These are phyloP conservation scores for Leucoagaricus sp. DNA, from an alignment of 1,284 basidiomycete genomes.

Conservation along the genomic window DNA sequence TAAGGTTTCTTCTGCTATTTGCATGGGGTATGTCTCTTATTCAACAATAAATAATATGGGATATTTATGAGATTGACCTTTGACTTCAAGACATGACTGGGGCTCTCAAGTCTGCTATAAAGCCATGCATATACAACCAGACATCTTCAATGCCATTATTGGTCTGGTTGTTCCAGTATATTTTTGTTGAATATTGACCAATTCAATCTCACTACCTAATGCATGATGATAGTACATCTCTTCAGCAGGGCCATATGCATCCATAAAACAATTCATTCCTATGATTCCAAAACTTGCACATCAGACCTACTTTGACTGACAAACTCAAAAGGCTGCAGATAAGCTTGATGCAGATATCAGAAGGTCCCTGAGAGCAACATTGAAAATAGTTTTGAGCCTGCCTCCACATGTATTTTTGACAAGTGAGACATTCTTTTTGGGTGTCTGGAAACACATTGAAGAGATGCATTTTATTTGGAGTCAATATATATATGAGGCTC, in stretches of 20 bases:
- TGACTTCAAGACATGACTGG: too few relatives aligned
- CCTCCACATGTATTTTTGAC: constrained; percentile 56
- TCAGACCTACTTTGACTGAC: constrained; percentile 57
- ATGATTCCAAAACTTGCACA: too few relatives aligned
- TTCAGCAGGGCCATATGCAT: too few relatives aligned
- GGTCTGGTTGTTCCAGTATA: constrained; percentile 62
- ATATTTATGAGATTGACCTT: background rate
- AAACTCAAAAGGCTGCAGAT: constrained; percentile 45
- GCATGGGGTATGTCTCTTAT: constrained; percentile 53
- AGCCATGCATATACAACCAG: too few relatives aligned
- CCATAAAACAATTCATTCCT: too few relatives aligned
- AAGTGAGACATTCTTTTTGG: constrained; percentile 48
- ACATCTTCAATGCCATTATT: too few relatives aligned
- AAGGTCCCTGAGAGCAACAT: constrained; percentile 50
- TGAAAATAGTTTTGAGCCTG: constrained; percentile 49
- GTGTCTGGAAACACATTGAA: constrained; percentile 46
- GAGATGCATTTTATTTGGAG: constrained; percentile 32
- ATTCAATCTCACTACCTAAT: background rate
- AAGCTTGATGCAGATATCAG: constrained; percentile 59
- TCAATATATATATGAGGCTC: background rate
- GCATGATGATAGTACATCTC: too few relatives aligned
- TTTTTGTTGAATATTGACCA: background rate
- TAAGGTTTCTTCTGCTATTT: too few relatives aligned
- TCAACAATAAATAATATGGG: background rate
- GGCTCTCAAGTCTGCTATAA: too few relatives aligned